Evolutionary conservation across 1,139 yeast species (phyloP).

Genomic region (Entelexis paramagnoliae): DNA sequence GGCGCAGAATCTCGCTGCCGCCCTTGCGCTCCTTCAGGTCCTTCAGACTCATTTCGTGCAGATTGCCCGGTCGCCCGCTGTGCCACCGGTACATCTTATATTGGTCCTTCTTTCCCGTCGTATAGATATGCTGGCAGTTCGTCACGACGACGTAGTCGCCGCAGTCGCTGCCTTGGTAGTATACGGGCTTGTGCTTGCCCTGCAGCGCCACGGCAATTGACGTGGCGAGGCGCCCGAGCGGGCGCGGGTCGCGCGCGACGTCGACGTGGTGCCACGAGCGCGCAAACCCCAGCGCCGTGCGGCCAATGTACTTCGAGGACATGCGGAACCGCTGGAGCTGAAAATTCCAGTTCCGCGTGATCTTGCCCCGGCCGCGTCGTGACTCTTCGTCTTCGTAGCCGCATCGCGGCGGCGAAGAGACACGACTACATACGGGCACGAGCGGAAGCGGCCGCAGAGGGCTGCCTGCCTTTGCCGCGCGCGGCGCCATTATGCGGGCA

Average conservation of each 20-base stretch:
- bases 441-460: too few relatives aligned
- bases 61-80: conserved; percentile 80
- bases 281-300: conserved; percentile 63
- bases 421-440: too few relatives aligned
- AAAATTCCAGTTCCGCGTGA: conserved; percentile 4
- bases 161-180: conserved; percentile 61
- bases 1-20: conserved; percentile 63
- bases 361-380: background rate
- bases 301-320: conserved; percentile 30
- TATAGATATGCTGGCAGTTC: conserved; percentile 68
- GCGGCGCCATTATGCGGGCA: too few relatives aligned
- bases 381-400: background rate
- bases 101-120: conserved; percentile 73
- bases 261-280: conserved; percentile 96
- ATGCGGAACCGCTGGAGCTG: conserved; percentile 1
- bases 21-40: conserved; percentile 71
- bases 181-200: conserved; percentile 94
- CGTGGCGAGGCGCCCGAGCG: conserved; percentile 87
- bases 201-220: conserved; percentile 76
- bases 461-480: too few relatives aligned
- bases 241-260: conserved; percentile 69
- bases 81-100: conserved; percentile 89
- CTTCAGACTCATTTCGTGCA: conserved; percentile 74
- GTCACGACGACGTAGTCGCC: conserved; percentile 98
- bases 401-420: too few relatives aligned